A percentile compares a stretch with the other conserved stretches of the same genome.
Evolutionary conservation across 192 early-diverging fungal genomes (phyloP).

Genomic region (Podila epigama): DNA sequence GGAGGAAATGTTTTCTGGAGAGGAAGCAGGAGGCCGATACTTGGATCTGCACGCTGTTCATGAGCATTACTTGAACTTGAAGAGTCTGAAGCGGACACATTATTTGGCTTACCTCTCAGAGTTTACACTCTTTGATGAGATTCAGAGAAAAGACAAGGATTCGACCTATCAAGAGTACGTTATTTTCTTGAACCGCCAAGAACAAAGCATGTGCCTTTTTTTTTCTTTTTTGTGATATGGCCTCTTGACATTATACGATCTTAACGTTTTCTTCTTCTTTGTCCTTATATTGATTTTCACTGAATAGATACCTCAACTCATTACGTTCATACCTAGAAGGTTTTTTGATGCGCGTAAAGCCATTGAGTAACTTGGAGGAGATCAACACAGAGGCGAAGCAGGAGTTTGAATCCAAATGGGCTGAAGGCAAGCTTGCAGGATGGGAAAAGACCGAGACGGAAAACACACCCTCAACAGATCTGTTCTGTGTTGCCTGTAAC

Average conservation of each 20-base stretch:
- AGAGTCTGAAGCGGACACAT: constrained; percentile 60
- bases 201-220: too few species aligned
- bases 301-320: constrained; percentile 65
- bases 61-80: constrained; percentile 86
- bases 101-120: constrained; percentile 75
- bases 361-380: constrained; percentile 73
- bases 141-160: constrained; percentile 65
- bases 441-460: constrained; percentile 63
- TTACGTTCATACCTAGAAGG: constrained; percentile 74
- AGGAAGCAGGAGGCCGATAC: constrained; percentile 85
- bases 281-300: background rate
- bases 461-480: constrained; percentile 44
- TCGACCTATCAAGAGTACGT: constrained; percentile 66
- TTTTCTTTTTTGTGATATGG: too few species aligned
- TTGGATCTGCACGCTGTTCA: constrained; percentile 86
- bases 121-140: constrained; percentile 68
- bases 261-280: background rate
- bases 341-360: constrained; percentile 77
- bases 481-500: constrained; percentile 79
- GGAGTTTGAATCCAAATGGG: constrained; percentile 74
- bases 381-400: constrained; percentile 55
- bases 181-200: too few species aligned
- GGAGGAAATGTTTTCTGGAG: constrained; percentile 92
- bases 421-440: constrained; percentile 58
- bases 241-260: background rate